These are phyloP conservation scores for Tetracentron sinense DNA, from an alignment of 164 flowering plant genomes.

Conservation along the genomic window DNA sequence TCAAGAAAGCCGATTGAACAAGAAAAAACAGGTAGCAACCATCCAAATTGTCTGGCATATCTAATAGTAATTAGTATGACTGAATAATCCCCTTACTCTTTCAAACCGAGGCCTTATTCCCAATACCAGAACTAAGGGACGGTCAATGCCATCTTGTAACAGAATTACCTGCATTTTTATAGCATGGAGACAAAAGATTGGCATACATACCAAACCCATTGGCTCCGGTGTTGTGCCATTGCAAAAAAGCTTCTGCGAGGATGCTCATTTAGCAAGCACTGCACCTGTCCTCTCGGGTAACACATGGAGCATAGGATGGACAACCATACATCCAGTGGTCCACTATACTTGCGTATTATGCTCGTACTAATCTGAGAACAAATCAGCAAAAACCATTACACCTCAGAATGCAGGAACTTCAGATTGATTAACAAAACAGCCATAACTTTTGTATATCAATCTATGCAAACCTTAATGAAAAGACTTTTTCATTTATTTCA, in stretches of 20 bases:
- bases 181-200: background rate
- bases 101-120: background rate
- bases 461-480: background rate
- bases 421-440: background rate
- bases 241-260: constrained; percentile 65
- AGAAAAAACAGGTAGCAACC: background rate
- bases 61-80: background rate
- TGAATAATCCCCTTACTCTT: background rate
- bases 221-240: constrained; percentile 87
- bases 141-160: background rate
- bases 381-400: constrained; percentile 4
- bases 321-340: constrained; percentile 81
- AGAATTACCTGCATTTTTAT: background rate
- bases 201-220: constrained; percentile 80
- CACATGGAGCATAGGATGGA: constrained; percentile 36
- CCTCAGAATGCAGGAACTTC: background rate
- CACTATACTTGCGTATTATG: constrained; percentile 78
- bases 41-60: background rate
- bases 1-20: background rate
- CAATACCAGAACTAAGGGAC: background rate
- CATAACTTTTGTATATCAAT: too few relatives aligned
- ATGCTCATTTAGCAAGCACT: constrained; percentile 55
- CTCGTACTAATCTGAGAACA: constrained; percentile 63
- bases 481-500: too few relatives aligned
- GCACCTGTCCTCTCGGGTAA: constrained; percentile 22